phyloP scores from a whole-genome alignment of 371 early-diverging fungal species.

The Dichotomocladium elegans region DNA sequence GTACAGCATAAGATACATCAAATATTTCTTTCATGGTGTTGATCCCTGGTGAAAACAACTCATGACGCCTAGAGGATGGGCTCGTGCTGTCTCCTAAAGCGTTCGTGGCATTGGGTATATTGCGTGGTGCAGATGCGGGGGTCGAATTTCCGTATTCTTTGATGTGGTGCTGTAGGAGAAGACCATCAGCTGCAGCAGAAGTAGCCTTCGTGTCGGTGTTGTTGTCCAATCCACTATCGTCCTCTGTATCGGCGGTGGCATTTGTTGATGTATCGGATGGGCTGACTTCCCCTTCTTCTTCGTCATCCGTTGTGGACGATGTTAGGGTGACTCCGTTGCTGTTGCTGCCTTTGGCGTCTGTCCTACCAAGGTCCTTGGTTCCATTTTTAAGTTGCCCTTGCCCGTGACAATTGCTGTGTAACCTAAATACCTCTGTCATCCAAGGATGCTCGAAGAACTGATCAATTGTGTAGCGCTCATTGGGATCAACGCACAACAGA shows the following conservation, averaged over 20 bases:
- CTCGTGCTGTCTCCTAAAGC: neutral
- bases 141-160: neutral
- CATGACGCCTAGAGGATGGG: conserved; percentile 17
- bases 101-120: conserved; percentile 8
- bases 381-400: too few species aligned
- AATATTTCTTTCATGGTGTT: conserved; percentile 58
- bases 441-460: conserved; percentile 81
- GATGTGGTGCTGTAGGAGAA: too few species aligned
- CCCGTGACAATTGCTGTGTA: too few species aligned
- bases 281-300: too few species aligned
- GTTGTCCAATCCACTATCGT: conserved; percentile 2
- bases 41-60: conserved; percentile 46
- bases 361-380: too few species aligned
- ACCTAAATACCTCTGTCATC: conserved; percentile 53
- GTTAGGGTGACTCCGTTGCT: neutral
- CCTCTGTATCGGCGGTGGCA: conserved; percentile 1
- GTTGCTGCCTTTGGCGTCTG: too few species aligned
- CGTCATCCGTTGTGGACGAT: neutral
- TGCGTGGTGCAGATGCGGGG: conserved; percentile 6
- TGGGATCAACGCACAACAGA: conserved; percentile 55
- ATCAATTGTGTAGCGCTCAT: conserved; percentile 50
- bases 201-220: conserved; percentile 1
- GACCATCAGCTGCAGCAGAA: neutral
- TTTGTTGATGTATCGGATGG: conserved; percentile 4
- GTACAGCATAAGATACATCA: conserved; percentile 61